phyloP scores from a whole-genome alignment of 1,284 basidiomycete species.

The Ganoderma leucocontextum region DNA sequence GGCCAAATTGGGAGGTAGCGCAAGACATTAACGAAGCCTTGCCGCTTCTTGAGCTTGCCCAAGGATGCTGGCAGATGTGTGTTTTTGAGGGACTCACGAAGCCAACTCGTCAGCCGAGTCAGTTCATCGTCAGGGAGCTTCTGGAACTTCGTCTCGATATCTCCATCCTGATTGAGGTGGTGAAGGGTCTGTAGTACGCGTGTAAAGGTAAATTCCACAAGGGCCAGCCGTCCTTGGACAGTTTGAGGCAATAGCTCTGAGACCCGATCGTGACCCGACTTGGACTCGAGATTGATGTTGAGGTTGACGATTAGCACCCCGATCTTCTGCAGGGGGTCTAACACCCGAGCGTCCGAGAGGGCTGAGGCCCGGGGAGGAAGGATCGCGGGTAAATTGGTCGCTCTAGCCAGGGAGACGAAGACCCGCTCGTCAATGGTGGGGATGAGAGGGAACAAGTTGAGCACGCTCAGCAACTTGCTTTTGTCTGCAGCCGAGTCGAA shows the following conservation, averaged over 20 bases:
- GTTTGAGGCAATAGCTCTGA: background rate
- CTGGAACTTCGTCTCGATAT: constrained; percentile 1
- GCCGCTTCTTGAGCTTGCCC: too few relatives aligned
- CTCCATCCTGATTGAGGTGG: background rate
- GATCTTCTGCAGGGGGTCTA: constrained; percentile 15
- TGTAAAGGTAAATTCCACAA: constrained; percentile 14
- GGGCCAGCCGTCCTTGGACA: too few relatives aligned
- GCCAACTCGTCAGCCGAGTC: background rate
- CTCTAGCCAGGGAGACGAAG: constrained; percentile 13
- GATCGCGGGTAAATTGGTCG: background rate
- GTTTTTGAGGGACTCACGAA: background rate
- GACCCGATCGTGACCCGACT: too few relatives aligned
- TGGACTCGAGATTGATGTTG: background rate
- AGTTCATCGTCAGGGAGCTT: background rate
- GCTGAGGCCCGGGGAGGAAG: background rate
- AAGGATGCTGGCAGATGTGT: too few relatives aligned
- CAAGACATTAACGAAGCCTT: constrained; percentile 5
- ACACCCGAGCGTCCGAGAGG: background rate
- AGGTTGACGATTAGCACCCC: constrained; percentile 6
- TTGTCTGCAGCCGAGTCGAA: background rate
- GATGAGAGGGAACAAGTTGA: constrained; percentile 14
- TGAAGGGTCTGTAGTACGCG: constrained; percentile 17
- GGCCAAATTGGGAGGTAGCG: constrained; percentile 22
- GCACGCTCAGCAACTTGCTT: background rate
- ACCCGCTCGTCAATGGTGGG: constrained; percentile 2